A percentile compares a stretch with the other conserved stretches of the same genome.
phyloP scores from a whole-genome alignment of 176 grass and related monocot species.

The Thinopyrum elongatum region DNA sequence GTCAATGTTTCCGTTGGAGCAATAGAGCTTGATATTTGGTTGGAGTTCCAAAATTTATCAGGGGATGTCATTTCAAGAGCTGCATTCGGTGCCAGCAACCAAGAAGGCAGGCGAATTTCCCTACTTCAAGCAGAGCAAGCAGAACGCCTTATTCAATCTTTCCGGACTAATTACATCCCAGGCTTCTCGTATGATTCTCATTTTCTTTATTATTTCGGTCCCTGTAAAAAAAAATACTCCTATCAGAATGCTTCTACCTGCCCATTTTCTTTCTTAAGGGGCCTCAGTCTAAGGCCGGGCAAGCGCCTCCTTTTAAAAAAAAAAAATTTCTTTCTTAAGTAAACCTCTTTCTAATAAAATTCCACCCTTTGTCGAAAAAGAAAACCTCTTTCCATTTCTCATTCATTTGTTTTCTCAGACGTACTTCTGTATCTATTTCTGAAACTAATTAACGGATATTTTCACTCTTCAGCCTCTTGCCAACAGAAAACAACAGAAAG shows the following conservation, averaged over 20 bases:
- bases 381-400: background rate
- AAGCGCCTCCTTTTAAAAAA: too few relatives aligned
- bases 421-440: background rate
- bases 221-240: background rate
- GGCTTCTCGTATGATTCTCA: constrained; percentile 40
- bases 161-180: constrained; percentile 35
- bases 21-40: constrained; percentile 45
- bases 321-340: too few relatives aligned
- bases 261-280: background rate
- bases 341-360: too few relatives aligned
- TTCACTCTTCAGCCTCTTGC: constrained; percentile 36
- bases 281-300: too few relatives aligned
- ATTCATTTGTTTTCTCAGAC: too few relatives aligned
- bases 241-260: background rate
- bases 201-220: background rate
- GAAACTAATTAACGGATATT: background rate
- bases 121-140: constrained; percentile 48
- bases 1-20: constrained; percentile 9
- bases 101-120: constrained; percentile 47
- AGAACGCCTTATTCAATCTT: constrained; percentile 30
- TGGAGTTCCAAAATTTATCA: constrained; percentile 47
- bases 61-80: constrained; percentile 65
- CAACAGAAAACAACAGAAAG: constrained; percentile 55
- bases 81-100: constrained; percentile 46
- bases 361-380: too few relatives aligned